These are phyloP conservation scores for Capillidium heterosporum DNA, from an alignment of 371 early-diverging fungal species.

Conservation along the genomic window DNA sequence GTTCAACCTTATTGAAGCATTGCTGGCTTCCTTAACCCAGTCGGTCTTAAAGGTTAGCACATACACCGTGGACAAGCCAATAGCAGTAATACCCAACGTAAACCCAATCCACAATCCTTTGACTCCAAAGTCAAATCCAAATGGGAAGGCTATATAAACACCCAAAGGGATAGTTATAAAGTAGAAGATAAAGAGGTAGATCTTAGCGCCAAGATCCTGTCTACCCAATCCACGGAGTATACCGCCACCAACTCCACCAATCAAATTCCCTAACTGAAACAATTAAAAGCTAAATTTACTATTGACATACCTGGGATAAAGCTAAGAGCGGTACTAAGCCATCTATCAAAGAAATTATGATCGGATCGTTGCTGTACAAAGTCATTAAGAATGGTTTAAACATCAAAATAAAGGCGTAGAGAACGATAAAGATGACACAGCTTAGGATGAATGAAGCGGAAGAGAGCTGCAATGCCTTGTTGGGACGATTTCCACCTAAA, in stretches of 20 bases:
- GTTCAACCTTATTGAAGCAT: constrained; percentile 1
- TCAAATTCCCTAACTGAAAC: constrained; percentile 50
- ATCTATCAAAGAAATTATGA: constrained; percentile 46
- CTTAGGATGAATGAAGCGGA: constrained; percentile 23
- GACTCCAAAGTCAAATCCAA: constrained; percentile 21
- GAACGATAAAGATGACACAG: constrained; percentile 17
- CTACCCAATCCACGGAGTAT: constrained; percentile 51
- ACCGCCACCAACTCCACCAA: constrained; percentile 45
- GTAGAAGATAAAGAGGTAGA: constrained; percentile 41
- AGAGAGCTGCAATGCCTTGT: constrained; percentile 24
- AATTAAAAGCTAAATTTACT: constrained; percentile 6
- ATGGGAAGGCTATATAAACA: constrained; percentile 31
- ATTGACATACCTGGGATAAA: constrained; percentile 44
- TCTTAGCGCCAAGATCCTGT: constrained; percentile 43
- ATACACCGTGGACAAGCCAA: neutral
- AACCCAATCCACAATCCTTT: constrained; percentile 41
- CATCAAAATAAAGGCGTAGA: constrained; percentile 15
- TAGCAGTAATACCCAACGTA: neutral
- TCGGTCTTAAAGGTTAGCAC: constrained; percentile 1
- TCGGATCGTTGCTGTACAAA: constrained; percentile 44
- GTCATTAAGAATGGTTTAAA: constrained; percentile 14
- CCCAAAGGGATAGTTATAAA: constrained; percentile 47
- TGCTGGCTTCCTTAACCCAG: constrained; percentile 7
- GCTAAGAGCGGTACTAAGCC: constrained; percentile 55
- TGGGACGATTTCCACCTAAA: constrained; percentile 25